phyloP scores from a whole-genome alignment of 768 basidiomycete genomes.

The Dictyophora rubrovolvata region DNA sequence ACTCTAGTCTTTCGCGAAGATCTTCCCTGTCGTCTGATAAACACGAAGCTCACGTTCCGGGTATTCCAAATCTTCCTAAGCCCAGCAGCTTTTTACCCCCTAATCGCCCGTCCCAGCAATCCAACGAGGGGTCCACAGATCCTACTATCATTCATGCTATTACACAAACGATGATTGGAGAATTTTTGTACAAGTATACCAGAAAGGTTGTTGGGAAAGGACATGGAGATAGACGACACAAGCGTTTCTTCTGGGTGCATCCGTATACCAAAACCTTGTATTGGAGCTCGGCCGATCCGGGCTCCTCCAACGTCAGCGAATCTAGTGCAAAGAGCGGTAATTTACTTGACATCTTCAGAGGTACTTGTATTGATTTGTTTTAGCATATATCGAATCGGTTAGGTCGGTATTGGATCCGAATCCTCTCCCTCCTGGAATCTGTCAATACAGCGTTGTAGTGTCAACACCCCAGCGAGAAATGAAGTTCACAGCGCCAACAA shows the following conservation, averaged over 20 bases:
- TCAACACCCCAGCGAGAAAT: slow-evolving; percentile 92
- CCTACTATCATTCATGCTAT: slow-evolving; percentile 90
- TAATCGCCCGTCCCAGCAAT: background rate
- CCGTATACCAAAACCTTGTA: slow-evolving; percentile 97
- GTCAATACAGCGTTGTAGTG: slow-evolving; percentile 88
- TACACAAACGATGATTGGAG: slow-evolving; percentile 99
- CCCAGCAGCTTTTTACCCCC: slow-evolving; percentile 15
- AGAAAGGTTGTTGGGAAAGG: slow-evolving; percentile 82
- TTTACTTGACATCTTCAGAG: slow-evolving; percentile 25
- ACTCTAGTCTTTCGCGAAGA: slow-evolving; percentile 55
- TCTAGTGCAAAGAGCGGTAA: slow-evolving; percentile 94
- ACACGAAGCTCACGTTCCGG: slow-evolving; percentile 25
- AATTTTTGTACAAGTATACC: slow-evolving; percentile 97
- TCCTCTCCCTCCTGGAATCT: slow-evolving; percentile 88
- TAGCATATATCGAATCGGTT: slow-evolving; percentile 91
- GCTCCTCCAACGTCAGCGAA: slow-evolving; percentile 77
- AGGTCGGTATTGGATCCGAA: slow-evolving; percentile 89
- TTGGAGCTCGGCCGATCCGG: slow-evolving; percentile 94
- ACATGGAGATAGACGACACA: slow-evolving; percentile 81
- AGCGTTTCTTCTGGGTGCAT: slow-evolving; percentile 99
- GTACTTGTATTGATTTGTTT: slow-evolving; percentile 9
- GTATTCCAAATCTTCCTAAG: slow-evolving; percentile 31
- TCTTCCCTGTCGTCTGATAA: slow-evolving; percentile 79
- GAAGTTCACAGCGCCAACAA: slow-evolving; percentile 95
- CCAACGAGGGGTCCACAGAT: slow-evolving; percentile 53